These are phyloP conservation scores for Rhizophora mangle DNA, from an alignment of 345 rosid species.

Conservation along the genomic window DNA sequence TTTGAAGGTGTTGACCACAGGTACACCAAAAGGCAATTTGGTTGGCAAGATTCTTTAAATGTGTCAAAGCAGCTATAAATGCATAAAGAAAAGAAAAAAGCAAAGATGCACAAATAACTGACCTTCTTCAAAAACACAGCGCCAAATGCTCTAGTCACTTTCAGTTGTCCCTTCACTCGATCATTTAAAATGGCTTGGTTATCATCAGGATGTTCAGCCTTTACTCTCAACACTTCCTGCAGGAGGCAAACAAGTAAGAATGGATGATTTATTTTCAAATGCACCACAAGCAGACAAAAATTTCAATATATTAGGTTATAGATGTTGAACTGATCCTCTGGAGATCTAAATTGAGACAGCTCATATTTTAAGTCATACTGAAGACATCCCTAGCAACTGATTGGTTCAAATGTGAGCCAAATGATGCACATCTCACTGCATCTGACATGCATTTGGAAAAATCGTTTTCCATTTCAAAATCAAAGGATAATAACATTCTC, in stretches of 20 bases:
- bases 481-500: background rate
- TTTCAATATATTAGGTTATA: background rate
- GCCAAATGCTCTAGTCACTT: conserved; percentile 94
- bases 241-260: conserved; percentile 15
- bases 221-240: conserved; percentile 83
- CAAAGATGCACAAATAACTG: conserved; percentile 19
- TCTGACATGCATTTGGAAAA: background rate
- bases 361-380: background rate
- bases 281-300: conserved; percentile 6
- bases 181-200: conserved; percentile 72
- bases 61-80: background rate
- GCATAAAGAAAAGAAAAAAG: background rate
- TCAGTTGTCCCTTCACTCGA: conserved; percentile 90
- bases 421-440: conserved; percentile 1
- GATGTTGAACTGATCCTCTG: background rate
- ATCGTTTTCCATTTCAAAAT: background rate
- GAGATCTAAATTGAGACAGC: background rate
- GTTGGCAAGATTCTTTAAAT: too few species aligned
- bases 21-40: too few species aligned
- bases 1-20: too few species aligned
- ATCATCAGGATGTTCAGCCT: conserved; percentile 85
- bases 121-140: conserved; percentile 96
- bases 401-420: conserved; percentile 6
- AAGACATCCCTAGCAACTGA: background rate
- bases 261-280: conserved; percentile 8